Evolutionary conservation across 2,329 filamentous ascomycete species (phyloP).

Genomic region (Didymella keratinophila): DNA sequence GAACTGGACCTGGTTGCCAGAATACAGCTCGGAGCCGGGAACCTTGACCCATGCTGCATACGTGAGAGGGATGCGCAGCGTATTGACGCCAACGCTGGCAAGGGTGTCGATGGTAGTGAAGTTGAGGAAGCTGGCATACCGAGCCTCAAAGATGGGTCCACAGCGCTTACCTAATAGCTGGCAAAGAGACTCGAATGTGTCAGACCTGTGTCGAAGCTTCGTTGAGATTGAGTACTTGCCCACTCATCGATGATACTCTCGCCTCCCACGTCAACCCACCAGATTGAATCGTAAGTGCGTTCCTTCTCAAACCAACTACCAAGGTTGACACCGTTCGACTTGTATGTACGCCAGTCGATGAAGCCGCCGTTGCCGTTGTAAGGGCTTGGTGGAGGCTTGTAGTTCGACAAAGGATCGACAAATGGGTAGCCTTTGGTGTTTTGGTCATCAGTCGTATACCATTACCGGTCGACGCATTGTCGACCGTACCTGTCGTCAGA

Average conservation of each 20-base stretch:
- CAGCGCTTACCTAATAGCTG: constrained; percentile 37
- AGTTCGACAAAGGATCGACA: not conserved
- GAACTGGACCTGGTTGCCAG: constrained; percentile 40
- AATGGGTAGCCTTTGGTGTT: constrained; percentile 2
- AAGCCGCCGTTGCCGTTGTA: constrained; percentile 2
- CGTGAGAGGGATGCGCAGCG: constrained; percentile 46
- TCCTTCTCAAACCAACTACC: constrained; percentile 47
- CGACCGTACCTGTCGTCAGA: not conserved
- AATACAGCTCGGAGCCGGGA: constrained; percentile 44
- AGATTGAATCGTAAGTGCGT: constrained; percentile 32
- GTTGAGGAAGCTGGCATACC: constrained; percentile 41
- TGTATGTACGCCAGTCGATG: constrained; percentile 23
- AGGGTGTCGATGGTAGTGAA: constrained; percentile 41
- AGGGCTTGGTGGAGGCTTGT: not conserved
- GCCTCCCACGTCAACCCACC: constrained; percentile 26
- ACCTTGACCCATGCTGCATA: constrained; percentile 49
- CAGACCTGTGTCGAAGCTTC: not conserved
- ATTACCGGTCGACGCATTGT: not conserved
- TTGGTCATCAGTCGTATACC: not conserved
- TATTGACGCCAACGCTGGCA: constrained; percentile 43
- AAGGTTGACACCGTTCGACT: constrained; percentile 31
- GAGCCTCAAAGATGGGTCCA: constrained; percentile 35
- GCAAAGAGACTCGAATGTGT: constrained; percentile 42
- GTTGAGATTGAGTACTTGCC: constrained; percentile 25
- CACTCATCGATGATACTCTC: constrained; percentile 13